Evolutionary conservation across 75 land plant genomes (phyloP), one percentile per base, ranked within the genome.

Genomic region (Selaginella tamariscina): DNA sequence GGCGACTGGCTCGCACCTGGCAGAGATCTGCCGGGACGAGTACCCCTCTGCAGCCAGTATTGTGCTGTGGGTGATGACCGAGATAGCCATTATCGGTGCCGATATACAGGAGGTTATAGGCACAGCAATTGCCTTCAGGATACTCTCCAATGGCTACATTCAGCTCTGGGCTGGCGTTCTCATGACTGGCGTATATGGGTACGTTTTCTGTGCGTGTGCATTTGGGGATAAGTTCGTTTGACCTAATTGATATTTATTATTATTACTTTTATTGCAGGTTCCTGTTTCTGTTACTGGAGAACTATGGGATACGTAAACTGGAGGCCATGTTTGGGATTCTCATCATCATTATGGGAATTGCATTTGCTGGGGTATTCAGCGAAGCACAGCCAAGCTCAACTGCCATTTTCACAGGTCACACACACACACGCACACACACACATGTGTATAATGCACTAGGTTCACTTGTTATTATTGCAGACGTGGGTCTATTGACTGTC

Each of bases 51-150:
- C 86, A 87, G 82, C 89, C 0, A 68, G 83, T 29, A 26, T 75
- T 8, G 56, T 75, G 54, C 78, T 91, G 20, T 91, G 96, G 96
- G 24, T 85, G 27, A 91, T 91, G 96, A 77, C 96, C 8, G 96
- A 91, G 75, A 11, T 91, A 32, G 96, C 96, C 0, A 79, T 90
- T 30, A 83, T 90, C 31, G 96, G 96, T 0, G 88, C 92, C 0
- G 96, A 90, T 70, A 89, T 90, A n/a, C 96, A 91, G 69, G 95
- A 91, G 77, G 96, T 91, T 29, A 88, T 91, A 69, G 96, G 96
- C 54, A 91, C 93, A 72, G 92, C 96, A 21, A 91, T 91, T 71
- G 96, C 96, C n/a, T 77, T 91, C 2, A 80, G 71, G 77, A 80
- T 91, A 44, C 65, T 91, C 8, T 82, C 89, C n/a, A 65, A 82